These are phyloP conservation scores for Epithemia pelagica DNA, from an alignment of 108 stramenopile genomes.

Conservation along the genomic window DNA sequence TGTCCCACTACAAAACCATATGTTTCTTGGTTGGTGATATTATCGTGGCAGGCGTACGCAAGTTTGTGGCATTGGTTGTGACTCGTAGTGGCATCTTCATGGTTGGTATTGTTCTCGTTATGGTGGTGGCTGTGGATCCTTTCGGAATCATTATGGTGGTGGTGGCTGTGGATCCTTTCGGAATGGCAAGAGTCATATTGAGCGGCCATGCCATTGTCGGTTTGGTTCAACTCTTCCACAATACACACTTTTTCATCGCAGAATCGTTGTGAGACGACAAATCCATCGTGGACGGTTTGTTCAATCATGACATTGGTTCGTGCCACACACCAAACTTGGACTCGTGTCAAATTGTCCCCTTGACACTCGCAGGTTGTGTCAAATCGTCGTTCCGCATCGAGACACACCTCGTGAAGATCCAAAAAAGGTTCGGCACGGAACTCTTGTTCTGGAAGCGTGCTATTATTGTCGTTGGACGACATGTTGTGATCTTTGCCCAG, in stretches of 20 bases:
- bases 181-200: neutral
- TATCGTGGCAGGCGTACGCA: neutral
- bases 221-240: neutral
- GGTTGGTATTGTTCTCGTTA: neutral
- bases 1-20: neutral
- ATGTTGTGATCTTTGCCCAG: no score
- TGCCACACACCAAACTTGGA: neutral
- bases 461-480: no score
- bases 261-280: neutral
- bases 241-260: neutral
- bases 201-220: neutral
- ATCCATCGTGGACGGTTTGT: neutral
- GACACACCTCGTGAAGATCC: neutral
- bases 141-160: no score
- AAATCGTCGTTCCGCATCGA: neutral
- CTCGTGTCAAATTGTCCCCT: neutral
- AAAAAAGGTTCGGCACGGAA: neutral
- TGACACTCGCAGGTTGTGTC: neutral
- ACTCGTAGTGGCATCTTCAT: neutral
- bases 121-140: neutral
- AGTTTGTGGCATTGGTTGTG: neutral
- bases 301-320: neutral
- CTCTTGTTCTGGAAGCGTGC: neutral
- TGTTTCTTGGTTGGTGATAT: neutral
- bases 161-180: no score